Percentiles rank a stretch among this genome's conserved stretches.
Conservation (phyloP, 2,329 filamentous ascomycete genomes). For the Colletotrichum higginsianum region DNA sequence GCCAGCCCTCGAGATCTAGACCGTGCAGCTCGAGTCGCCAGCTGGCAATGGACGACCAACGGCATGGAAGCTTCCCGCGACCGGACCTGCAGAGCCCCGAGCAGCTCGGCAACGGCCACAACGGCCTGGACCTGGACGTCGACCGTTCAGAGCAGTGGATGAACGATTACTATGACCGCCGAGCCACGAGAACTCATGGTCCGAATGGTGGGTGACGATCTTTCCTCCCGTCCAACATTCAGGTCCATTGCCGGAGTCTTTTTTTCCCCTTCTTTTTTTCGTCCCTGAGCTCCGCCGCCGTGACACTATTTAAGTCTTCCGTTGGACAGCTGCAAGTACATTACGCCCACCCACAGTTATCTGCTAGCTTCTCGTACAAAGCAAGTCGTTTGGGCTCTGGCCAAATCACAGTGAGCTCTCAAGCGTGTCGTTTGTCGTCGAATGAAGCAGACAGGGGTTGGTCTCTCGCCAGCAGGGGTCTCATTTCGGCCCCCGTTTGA, state of each 20-base stretch:
- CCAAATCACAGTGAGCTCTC: background rate
- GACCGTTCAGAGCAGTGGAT: conserved; percentile 27
- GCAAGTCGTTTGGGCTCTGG: background rate
- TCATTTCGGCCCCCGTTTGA: conserved; percentile 4
- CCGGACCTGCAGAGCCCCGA: conserved; percentile 26
- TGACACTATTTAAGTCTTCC: no score
- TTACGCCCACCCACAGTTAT: background rate
- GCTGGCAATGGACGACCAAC: conserved; percentile 27
- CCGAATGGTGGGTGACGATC: conserved; percentile 33
- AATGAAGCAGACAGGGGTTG: conserved; percentile 6
- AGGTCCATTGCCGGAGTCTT: background rate
- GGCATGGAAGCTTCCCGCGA: conserved; percentile 15
- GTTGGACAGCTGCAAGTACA: background rate
- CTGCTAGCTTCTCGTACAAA: conserved; percentile 2
- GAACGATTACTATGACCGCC: conserved; percentile 39
- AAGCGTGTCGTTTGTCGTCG: background rate
- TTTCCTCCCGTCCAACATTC: background rate
- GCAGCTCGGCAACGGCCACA: conserved; percentile 20
- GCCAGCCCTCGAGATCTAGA: background rate
- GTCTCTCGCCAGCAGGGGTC: background rate
- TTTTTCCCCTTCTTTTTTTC: background rate
- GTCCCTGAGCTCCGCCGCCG: no score
- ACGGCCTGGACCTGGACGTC: conserved; percentile 19
- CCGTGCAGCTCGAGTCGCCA: background rate
- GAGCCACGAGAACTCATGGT: conserved; percentile 35